Conservation (phyloP, 495 filamentous ascomycete species). For the Tuber melanosporum region DNA sequence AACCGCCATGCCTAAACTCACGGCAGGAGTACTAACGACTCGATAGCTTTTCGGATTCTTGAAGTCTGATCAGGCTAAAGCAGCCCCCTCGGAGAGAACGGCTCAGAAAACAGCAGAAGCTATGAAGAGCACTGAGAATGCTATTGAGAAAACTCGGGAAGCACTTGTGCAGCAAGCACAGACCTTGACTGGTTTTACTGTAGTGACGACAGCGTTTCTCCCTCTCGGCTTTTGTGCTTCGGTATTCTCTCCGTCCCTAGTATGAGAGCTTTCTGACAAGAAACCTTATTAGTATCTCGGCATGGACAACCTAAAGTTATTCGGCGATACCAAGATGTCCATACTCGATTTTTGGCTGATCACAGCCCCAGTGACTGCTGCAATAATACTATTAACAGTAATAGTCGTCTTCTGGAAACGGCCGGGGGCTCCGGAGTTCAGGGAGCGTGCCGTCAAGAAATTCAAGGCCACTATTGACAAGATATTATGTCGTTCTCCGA, state of each 20-base stretch:
- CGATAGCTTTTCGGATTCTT: neutral
- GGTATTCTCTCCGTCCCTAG: neutral
- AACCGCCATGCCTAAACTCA: neutral
- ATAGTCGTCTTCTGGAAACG: too few relatives aligned
- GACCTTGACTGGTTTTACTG: neutral
- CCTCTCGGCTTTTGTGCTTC: neutral
- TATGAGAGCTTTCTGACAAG: neutral
- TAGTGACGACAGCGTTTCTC: neutral
- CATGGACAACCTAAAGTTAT: neutral
- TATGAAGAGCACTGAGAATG: neutral
- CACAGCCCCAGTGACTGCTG: neutral
- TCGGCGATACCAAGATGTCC: neutral
- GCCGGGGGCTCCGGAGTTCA: too few relatives aligned
- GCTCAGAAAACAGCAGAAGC: neutral
- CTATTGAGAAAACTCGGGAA: too few relatives aligned
- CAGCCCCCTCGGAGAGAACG: too few relatives aligned
- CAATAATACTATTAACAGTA: too few relatives aligned
- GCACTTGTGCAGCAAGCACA: neutral
- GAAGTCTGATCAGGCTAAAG: neutral
- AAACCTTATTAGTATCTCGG: neutral
- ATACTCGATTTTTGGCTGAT: neutral
- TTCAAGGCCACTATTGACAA: too few relatives aligned
- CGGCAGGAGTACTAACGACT: neutral
- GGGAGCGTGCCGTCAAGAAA: too few relatives aligned
- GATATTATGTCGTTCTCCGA: too few relatives aligned